Conservation (phyloP, 352 stramenopile species). For the Phytophthora citrophthora region DNA sequence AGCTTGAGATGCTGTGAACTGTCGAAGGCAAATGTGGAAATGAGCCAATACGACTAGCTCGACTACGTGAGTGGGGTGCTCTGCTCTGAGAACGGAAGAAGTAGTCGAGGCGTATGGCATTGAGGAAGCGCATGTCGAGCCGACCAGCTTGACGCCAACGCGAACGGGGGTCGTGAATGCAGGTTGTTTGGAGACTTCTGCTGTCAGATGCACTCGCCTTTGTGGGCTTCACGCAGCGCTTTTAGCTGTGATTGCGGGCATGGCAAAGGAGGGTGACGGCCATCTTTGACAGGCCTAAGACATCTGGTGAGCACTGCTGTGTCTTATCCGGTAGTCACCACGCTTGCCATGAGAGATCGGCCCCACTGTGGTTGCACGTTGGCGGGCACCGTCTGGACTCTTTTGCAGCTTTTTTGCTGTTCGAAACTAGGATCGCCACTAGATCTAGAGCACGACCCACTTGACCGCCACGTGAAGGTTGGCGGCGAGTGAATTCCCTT, state of each 20-base stretch:
- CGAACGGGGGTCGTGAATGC: not conserved
- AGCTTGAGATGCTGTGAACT: not conserved
- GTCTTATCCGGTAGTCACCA: slow-evolving; percentile 11
- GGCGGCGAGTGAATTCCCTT: not conserved
- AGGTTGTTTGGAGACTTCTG: not conserved
- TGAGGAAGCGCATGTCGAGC: not conserved
- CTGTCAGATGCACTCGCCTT: not conserved
- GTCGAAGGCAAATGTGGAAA: not conserved
- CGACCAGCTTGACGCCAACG: not conserved
- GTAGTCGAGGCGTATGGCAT: slow-evolving; percentile 5
- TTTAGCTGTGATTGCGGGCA: slow-evolving; percentile 4
- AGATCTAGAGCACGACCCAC: not conserved
- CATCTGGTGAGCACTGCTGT: not conserved
- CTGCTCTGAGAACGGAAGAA: not conserved
- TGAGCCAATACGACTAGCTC: slow-evolving; percentile 1
- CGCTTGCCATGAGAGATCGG: not conserved
- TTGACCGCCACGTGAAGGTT: not conserved
- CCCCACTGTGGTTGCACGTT: not conserved
- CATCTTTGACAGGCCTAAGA: not conserved
- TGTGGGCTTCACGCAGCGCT: not conserved
- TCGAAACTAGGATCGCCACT: not conserved
- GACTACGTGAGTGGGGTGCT: not conserved
- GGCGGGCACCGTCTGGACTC: not conserved
- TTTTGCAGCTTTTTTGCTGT: slow-evolving; percentile 1
- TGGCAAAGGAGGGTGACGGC: not conserved